These are phyloP conservation scores for Suillus lakei DNA, from an alignment of 768 basidiomycete species.

Conservation along the genomic window DNA sequence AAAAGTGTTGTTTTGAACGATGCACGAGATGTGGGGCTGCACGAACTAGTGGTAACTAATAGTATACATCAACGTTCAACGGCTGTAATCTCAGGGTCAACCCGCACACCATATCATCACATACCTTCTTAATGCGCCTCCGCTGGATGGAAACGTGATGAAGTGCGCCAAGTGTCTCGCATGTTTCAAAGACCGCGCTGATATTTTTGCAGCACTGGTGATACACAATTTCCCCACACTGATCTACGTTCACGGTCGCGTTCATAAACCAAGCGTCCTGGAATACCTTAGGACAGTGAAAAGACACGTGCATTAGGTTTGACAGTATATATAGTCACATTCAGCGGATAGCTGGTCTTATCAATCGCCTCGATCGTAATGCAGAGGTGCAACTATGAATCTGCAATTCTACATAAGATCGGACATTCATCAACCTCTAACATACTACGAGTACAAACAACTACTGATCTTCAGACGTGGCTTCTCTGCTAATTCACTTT, in stretches of 20 bases:
- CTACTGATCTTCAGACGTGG: background rate
- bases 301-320: too few relatives aligned
- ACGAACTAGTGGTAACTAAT: too few relatives aligned
- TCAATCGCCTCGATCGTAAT: background rate
- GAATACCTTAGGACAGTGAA: slow-evolving; percentile 46
- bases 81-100: too few relatives aligned
- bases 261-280: slow-evolving; percentile 66
- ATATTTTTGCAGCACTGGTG: slow-evolving; percentile 47
- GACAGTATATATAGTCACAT: too few relatives aligned
- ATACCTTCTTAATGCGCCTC: too few relatives aligned
- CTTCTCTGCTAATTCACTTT: background rate
- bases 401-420: background rate
- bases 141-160: slow-evolving; percentile 57
- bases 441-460: background rate
- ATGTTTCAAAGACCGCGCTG: slow-evolving; percentile 9
- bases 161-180: slow-evolving; percentile 50
- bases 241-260: slow-evolving; percentile 50
- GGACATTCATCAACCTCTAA: background rate
- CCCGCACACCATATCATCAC: too few relatives aligned
- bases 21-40: too few relatives aligned
- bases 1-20: too few relatives aligned
- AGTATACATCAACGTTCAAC: too few relatives aligned
- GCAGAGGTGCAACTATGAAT: background rate
- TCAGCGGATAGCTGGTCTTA: too few relatives aligned
- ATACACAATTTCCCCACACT: slow-evolving; percentile 68